A percentile compares a stretch with the other conserved stretches of the same genome.
phyloP scores from a whole-genome alignment of 2,329 filamentous ascomycete genomes.

The Grosmannia serpens region DNA sequence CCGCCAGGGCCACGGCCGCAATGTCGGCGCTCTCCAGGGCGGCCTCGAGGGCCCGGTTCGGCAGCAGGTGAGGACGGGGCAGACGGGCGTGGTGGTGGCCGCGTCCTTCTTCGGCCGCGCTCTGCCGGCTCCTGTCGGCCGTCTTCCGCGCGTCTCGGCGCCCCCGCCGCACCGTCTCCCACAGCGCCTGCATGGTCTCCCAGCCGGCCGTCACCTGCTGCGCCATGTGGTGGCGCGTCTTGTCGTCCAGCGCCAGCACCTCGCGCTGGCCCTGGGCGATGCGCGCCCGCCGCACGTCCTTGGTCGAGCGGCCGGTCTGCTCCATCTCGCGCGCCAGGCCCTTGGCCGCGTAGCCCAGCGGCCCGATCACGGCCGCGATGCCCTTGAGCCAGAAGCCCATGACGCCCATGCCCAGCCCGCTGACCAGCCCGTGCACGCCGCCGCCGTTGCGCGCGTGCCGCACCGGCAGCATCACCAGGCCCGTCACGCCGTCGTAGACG shows the following conservation, averaged over 20 bases:
- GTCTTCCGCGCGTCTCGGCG: constrained; percentile 4
- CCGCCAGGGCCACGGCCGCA: constrained; percentile 33
- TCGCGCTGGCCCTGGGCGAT: constrained; percentile 47
- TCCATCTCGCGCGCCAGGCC: constrained; percentile 49
- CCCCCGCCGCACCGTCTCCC: constrained; percentile 23
- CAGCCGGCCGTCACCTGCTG: constrained; percentile 28
- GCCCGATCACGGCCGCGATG: constrained; percentile 48
- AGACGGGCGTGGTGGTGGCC: neutral
- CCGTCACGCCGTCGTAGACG: constrained; percentile 53
- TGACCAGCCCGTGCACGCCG: constrained; percentile 27
- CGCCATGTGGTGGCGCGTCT: constrained; percentile 18
- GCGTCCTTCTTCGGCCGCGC: neutral
- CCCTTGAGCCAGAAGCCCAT: constrained; percentile 55
- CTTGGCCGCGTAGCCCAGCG: constrained; percentile 51
- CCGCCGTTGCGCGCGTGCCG: constrained; percentile 45
- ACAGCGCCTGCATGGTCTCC: constrained; percentile 28
- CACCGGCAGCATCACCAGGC: constrained; percentile 47
- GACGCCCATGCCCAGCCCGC: constrained; percentile 51
- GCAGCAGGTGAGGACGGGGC: neutral
- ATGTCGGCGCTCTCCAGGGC: constrained; percentile 38
- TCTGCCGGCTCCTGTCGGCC: neutral
- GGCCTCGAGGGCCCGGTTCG: constrained; percentile 26
- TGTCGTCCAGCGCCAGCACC: constrained; percentile 19
- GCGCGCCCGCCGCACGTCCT: constrained; percentile 42
- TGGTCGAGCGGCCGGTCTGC: constrained; percentile 39